Conservation (phyloP, 164 flowering plant species). For the Saururus chinensis region DNA sequence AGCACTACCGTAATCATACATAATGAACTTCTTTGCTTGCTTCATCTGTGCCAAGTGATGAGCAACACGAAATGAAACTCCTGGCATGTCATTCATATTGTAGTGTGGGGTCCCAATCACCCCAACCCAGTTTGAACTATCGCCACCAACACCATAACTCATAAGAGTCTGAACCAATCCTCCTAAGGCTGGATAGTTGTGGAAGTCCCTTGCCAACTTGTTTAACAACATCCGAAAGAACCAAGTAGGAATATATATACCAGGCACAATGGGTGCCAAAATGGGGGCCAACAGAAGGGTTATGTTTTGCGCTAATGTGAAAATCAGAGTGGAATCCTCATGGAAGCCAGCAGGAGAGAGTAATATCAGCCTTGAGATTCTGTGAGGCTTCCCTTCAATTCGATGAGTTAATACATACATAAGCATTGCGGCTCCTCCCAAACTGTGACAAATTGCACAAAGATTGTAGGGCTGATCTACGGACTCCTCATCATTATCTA, state of each 20-base stretch:
- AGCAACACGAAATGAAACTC: conserved; percentile 71
- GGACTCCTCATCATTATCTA: conserved; percentile 29
- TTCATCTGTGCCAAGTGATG: conserved; percentile 90
- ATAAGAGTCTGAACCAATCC: conserved; percentile 93
- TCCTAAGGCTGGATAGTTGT: conserved; percentile 92
- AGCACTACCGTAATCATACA: conserved; percentile 82
- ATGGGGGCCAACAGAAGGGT: conserved; percentile 51
- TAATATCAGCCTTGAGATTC: conserved; percentile 72
- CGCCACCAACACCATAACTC: conserved; percentile 92
- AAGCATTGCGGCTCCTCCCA: conserved; percentile 92
- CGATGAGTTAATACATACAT: conserved; percentile 69
- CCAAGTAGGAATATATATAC: conserved; percentile 85
- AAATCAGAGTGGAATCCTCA: conserved; percentile 50
- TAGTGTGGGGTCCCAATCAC: conserved; percentile 81
- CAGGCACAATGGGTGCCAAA: conserved; percentile 60
- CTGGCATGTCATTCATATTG: conserved; percentile 99
- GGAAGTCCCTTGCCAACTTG: conserved; percentile 90
- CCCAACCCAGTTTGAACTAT: conserved; percentile 97
- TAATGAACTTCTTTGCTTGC: conserved; percentile 47
- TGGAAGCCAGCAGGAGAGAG: conserved; percentile 98
- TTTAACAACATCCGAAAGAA: conserved; percentile 92
- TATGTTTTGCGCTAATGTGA: conserved; percentile 38
- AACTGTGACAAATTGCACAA: conserved; percentile 80
- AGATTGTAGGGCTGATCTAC: conserved; percentile 73
- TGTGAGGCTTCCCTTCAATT: conserved; percentile 71